Conservation (phyloP, 768 basidiomycete species). For the Tricholoma sp. region DNA sequence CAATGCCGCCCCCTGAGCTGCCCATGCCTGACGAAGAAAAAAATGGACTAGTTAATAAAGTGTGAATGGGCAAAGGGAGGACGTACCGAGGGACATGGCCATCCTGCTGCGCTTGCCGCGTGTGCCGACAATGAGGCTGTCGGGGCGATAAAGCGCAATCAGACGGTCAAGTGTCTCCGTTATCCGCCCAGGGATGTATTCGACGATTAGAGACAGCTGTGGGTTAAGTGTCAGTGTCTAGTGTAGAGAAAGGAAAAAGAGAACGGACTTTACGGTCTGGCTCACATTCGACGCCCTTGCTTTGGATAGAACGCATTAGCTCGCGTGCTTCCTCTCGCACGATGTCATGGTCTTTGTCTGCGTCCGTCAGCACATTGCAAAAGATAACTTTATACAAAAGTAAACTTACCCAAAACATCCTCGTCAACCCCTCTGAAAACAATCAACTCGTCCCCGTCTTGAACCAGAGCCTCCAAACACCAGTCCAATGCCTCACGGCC, state of each 20-base stretch:
- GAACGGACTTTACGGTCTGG: slow-evolving; percentile 62
- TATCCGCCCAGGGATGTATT: slow-evolving; percentile 89
- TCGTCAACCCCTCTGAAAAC: slow-evolving; percentile 88
- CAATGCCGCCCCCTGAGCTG: slow-evolving; percentile 30
- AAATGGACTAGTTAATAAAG: not conserved
- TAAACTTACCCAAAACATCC: slow-evolving; percentile 66
- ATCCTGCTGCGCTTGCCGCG: slow-evolving; percentile 43
- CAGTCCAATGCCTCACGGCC: slow-evolving; percentile 88
- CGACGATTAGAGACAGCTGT: slow-evolving; percentile 85
- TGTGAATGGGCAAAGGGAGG: not conserved
- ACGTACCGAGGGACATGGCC: not conserved
- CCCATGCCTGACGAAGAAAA: slow-evolving; percentile 3
- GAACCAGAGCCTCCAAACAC: slow-evolving; percentile 79
- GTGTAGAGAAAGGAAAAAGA: not conserved
- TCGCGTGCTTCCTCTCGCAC: slow-evolving; percentile 83
- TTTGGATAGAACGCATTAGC: slow-evolving; percentile 75
- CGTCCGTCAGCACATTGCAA: not conserved
- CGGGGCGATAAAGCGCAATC: slow-evolving; percentile 87
- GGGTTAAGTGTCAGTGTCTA: not conserved
- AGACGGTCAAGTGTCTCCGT: slow-evolving; percentile 88
- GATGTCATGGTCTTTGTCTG: slow-evolving; percentile 72
- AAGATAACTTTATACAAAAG: not conserved
- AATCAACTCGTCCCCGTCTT: slow-evolving; percentile 90
- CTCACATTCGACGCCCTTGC: slow-evolving; percentile 74
- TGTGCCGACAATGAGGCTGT: slow-evolving; percentile 90